Percentiles rank a stretch among this genome's conserved stretches.
Conservation (phyloP, 2,329 filamentous ascomycete species). For the Seiridium unicorne region DNA sequence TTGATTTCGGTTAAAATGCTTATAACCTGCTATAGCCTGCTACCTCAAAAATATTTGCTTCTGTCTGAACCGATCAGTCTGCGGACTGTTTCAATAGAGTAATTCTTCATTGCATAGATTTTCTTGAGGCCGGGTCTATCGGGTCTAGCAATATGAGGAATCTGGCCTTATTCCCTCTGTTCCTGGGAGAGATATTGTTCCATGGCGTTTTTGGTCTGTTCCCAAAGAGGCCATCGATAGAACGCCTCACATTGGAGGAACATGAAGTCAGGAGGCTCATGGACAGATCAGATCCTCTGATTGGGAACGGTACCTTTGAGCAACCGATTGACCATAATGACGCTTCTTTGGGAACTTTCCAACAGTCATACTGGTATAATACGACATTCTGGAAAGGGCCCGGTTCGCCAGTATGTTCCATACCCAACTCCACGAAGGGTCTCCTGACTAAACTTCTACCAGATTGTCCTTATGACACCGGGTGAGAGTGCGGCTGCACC, state of each 20-base stretch:
- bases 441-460: background rate
- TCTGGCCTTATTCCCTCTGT: constrained; percentile 7
- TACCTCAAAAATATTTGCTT: too few species aligned
- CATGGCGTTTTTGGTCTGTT: constrained; percentile 13
- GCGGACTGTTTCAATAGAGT: background rate
- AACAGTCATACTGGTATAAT: constrained; percentile 49
- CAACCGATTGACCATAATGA: constrained; percentile 60
- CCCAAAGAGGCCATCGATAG: constrained; percentile 15
- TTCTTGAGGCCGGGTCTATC: background rate
- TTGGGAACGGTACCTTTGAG: constrained; percentile 35
- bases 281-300: background rate
- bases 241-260: constrained; percentile 9
- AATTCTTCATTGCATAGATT: background rate
- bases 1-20: too few species aligned
- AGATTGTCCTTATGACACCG: constrained; percentile 50
- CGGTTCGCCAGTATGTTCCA: constrained; percentile 45
- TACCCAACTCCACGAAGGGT: background rate
- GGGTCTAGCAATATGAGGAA: constrained; percentile 11
- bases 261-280: background rate
- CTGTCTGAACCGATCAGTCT: background rate
- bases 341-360: constrained; percentile 53
- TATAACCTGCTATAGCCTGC: too few species aligned
- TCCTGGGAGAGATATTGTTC: constrained; percentile 11
- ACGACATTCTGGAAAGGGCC: constrained; percentile 50
- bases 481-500: constrained; percentile 46